Base-by-base conservation (phyloP, 2,329 filamentous ascomycete species). In the Pseudopithomyces chartarum region DNA sequence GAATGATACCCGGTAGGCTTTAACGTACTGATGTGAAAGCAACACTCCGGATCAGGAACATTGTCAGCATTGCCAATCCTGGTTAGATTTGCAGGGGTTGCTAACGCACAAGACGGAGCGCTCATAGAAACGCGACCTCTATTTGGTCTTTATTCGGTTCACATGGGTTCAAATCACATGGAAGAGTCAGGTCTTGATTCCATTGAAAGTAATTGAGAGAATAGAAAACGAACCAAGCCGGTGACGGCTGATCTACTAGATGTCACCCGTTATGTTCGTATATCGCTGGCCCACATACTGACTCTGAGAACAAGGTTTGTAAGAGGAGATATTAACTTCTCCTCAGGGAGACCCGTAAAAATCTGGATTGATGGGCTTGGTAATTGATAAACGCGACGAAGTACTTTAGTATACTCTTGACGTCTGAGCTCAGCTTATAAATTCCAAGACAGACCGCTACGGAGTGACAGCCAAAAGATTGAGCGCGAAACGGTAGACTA, bases 81-180 rank as follows among this genome's bases (percentile, higher is more conserved):
- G 71, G 61, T 63, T 0, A 78, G 78, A 0, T 79, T 80, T 42
- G 77, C 80, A 55, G 63, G 58, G 0, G 72, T 75, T 6, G 78
- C 77, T 1, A 73, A 78, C 57, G 67, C 67, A n/a, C 78, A 80
- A 63, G 80, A 81, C 51, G 79, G 81, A 66, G 78, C 76, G 5
- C 59, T 81, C 34, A 81, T 80, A 78, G 81, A 80, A 65, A 65
- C 68, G 5, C 79, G 81, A 56, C 78, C 79, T 2, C 56, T 81
- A 22, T 80, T 78, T 1, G 78, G 73, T 13, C 79, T 81, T 55
- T 75, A 77, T 2, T 81, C 80, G 52, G 79, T 80, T 20, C 64
- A 81, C 29, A 71, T 69, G 1, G 78, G 78, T 2, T 74, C 72
- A 6, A 78, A 77, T 51, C 79, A 79, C 29, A 75, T 81, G 1